A percentile compares a stretch with the other conserved stretches of the same genome.
Evolutionary conservation across 768 basidiomycete species (phyloP).

Genomic region (Phallus indusiatus): DNA sequence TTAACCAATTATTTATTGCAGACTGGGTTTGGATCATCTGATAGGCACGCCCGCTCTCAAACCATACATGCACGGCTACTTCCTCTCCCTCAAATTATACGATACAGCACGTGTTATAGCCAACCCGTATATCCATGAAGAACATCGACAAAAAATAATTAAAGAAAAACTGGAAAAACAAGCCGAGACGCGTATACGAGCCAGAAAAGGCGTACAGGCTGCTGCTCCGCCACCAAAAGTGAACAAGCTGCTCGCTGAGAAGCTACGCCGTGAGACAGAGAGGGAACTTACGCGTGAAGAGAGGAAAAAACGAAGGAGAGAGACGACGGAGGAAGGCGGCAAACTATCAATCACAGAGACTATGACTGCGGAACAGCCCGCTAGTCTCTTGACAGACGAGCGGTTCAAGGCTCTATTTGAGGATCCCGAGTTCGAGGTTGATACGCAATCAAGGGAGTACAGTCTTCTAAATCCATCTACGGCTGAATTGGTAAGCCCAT

Average conservation of each 20-base stretch:
- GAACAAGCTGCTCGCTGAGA: conserved; percentile 82
- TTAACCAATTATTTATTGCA: conserved; percentile 21
- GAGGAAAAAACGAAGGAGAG: conserved; percentile 36
- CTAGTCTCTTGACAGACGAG: conserved; percentile 66
- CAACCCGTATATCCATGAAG: conserved; percentile 92
- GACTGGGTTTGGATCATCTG: conserved; percentile 91
- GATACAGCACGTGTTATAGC: conserved; percentile 92
- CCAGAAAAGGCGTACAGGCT: conserved; percentile 46
- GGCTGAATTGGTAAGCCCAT: conserved; percentile 40
- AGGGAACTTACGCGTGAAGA: conserved; percentile 21
- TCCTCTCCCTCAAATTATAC: conserved; percentile 91
- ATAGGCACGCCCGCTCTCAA: conserved; percentile 92
- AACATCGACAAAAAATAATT: conserved; percentile 84
- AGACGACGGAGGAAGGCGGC: conserved; percentile 44
- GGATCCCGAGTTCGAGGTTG: conserved; percentile 86
- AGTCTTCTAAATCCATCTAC: conserved; percentile 89
- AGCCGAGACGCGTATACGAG: conserved; percentile 85
- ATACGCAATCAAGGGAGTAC: conserved; percentile 80
- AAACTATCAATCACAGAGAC: conserved; percentile 24
- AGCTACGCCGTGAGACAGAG: conserved; percentile 43
- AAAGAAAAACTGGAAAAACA: conserved; percentile 88
- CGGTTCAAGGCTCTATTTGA: conserved; percentile 88
- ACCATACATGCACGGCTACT: conserved; percentile 99
- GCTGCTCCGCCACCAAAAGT: conserved; percentile 44
- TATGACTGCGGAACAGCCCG: conserved; percentile 22